Conservation (phyloP, 2,329 filamentous ascomycete genomes). For the Botrytis hyacinthi region DNA sequence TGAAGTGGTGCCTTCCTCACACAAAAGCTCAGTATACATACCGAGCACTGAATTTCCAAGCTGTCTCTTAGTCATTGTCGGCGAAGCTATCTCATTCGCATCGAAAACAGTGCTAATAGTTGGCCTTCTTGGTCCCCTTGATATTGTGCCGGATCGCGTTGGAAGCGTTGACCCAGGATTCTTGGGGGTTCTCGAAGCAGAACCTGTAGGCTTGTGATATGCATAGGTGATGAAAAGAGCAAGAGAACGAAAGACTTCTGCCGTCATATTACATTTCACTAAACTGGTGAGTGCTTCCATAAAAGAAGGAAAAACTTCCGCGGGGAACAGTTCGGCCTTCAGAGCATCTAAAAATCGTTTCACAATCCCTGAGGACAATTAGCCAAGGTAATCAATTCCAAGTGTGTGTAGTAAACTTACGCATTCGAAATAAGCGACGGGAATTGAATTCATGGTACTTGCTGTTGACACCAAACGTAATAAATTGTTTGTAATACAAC, state of each 20-base stretch:
- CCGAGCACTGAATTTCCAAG: slow-evolving; percentile 72
- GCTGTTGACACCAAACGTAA: slow-evolving; percentile 83
- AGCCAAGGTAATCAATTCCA: slow-evolving; percentile 15
- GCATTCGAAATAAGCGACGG: slow-evolving; percentile 82
- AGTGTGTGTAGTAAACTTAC: slow-evolving; percentile 52
- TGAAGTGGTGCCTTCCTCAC: slow-evolving; percentile 63
- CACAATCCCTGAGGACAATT: slow-evolving; percentile 64
- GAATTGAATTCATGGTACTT: slow-evolving; percentile 92
- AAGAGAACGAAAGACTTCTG: slow-evolving; percentile 80
- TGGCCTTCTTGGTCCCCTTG: slow-evolving; percentile 34
- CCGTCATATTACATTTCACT: slow-evolving; percentile 75
- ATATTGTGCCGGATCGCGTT: slow-evolving; percentile 39
- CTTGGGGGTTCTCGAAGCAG: slow-evolving; percentile 52
- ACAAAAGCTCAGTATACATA: slow-evolving; percentile 76
- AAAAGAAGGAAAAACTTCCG: slow-evolving; percentile 72
- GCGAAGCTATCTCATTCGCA: slow-evolving; percentile 39
- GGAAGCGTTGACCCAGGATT: slow-evolving; percentile 46
- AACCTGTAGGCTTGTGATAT: slow-evolving; percentile 60
- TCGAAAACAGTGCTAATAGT: slow-evolving; percentile 34
- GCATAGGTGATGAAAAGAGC: slow-evolving; percentile 93
- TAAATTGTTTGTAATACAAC: slow-evolving; percentile 90
- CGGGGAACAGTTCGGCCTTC: slow-evolving; percentile 76
- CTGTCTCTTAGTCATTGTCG: slow-evolving; percentile 60
- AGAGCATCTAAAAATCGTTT: slow-evolving; percentile 87
- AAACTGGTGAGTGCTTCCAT: slow-evolving; percentile 76